Conservation (phyloP, 106 monocot species). For the Apostasia shenzhenica region DNA sequence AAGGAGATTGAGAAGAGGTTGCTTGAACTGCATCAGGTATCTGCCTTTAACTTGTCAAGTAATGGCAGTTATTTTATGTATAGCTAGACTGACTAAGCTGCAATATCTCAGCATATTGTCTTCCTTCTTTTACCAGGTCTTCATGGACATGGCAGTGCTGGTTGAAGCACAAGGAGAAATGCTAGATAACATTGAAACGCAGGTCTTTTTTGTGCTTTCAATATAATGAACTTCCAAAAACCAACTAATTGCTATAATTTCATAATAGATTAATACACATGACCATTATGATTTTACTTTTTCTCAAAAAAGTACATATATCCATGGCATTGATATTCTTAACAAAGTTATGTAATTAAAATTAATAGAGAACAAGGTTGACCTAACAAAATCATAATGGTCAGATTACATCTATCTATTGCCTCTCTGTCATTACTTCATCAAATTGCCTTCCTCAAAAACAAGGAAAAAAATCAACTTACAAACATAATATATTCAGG, state of each 20-base stretch:
- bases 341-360: no score
- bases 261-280: no score
- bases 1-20: slow-evolving; percentile 8
- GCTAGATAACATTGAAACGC: slow-evolving; percentile 8
- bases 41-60: not conserved
- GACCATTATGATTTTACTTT: no score
- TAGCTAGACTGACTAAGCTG: not conserved
- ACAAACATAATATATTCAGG: slow-evolving; percentile 17
- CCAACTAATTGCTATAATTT: no score
- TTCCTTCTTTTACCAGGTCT: not conserved
- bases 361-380: no score
- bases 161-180: slow-evolving; percentile 10
- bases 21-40: slow-evolving; percentile 9
- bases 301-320: no score
- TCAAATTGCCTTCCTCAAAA: not conserved
- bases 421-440: not conserved
- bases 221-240: no score
- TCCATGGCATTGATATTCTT: no score
- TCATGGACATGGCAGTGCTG: slow-evolving; percentile 11
- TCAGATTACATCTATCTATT: not conserved
- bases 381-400: no score
- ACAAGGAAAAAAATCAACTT: no score
- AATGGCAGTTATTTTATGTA: not conserved
- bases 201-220: slow-evolving; percentile 1
- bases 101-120: not conserved